Base-by-base conservation (phyloP, 768 basidiomycete genomes). In the Dendrothele bispora region DNA sequence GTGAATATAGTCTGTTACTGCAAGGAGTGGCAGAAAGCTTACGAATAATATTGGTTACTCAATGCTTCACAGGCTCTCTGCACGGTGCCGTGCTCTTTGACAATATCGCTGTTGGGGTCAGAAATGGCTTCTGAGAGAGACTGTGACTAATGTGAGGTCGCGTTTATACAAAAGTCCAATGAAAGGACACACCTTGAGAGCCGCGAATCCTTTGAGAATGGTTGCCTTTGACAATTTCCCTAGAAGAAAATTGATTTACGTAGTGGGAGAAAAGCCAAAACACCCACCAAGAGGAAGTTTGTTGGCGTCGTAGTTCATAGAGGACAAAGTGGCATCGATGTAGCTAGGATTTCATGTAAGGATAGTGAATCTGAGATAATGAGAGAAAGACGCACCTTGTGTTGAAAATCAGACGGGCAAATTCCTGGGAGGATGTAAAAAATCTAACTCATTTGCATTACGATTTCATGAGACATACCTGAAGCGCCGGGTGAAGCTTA, bases 241-340 rank as follows among this genome's bases (percentile, higher is more conserved):
- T 79, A 14, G 21, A 32, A 54, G 11, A 52, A 29, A n/a, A 41
- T 14, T 54, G 7, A 38, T n/a, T 30, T 26, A 45, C 14, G n/a
- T n/a, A n/a, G n/a, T n/a, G n/a, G n/a, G n/a, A n/a, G n/a, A 41
- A 7, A 14, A n/a, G 7, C 25, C 11, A 18, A 34, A 26, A n/a
- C 8, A 18, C 52, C 37, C 59, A 73, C 81, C 82, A 15, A 83
- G 73, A 14, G 82, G 82, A 20, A 83, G 70, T 55, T 83, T 84
- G 55, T 76, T 75, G 4, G 82, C 82, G 56, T 84, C 82, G 51
- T 84, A 84, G 52, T 83, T 82, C 79, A 84, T 81, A 5, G 78
- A 77, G 14, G 78, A 76, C 56, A 84, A 61, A 35, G 73, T 70
- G 0, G 78, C 79, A 39, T 78, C 72, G 20, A 83, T 77, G 49